Evolutionary conservation across 1,284 basidiomycete genomes (phyloP).

Genomic region (Erythrobasidium hasegawianum): DNA sequence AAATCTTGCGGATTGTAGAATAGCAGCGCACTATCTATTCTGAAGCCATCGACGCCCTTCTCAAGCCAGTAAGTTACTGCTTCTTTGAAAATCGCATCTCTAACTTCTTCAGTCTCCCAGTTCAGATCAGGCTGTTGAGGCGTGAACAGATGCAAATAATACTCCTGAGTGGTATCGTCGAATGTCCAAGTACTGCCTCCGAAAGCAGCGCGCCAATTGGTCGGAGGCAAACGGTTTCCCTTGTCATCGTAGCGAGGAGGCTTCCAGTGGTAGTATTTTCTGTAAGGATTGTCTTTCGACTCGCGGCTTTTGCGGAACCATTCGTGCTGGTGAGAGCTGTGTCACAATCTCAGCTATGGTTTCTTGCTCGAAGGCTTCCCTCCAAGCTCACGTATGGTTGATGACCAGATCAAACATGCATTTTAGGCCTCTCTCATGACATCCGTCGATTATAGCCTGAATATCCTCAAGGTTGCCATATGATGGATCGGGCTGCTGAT

Average conservation of each 20-base stretch:
- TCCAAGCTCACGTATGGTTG: too few species aligned
- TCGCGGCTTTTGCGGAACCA: slow-evolving; percentile 69
- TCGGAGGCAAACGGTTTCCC: slow-evolving; percentile 53
- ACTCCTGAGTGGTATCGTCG: slow-evolving; percentile 64
- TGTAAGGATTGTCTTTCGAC: slow-evolving; percentile 59
- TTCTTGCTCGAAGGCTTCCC: too few species aligned
- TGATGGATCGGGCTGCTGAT: slow-evolving; percentile 4
- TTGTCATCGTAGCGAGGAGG: slow-evolving; percentile 58
- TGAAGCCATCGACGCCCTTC: slow-evolving; percentile 68
- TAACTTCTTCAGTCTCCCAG: slow-evolving; percentile 62
- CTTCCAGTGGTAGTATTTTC: slow-evolving; percentile 75
- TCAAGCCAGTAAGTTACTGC: slow-evolving; percentile 62
- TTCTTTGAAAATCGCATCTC: slow-evolving; percentile 11
- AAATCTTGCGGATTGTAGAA: not conserved
- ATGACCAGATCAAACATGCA: slow-evolving; percentile 14
- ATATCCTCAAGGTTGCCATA: slow-evolving; percentile 9
- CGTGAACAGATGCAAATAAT: slow-evolving; percentile 66
- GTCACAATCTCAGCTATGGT: too few species aligned
- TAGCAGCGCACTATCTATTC: slow-evolving; percentile 44
- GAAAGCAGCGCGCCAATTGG: slow-evolving; percentile 60
- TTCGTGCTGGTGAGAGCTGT: slow-evolving; percentile 57
- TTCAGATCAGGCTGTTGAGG: slow-evolving; percentile 72
- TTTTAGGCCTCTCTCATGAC: slow-evolving; percentile 62
- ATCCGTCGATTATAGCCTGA: slow-evolving; percentile 47
- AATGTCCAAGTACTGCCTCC: slow-evolving; percentile 46